These are phyloP conservation scores for Gloeophyllum trabeum DNA, from an alignment of 768 basidiomycete species.

Conservation along the genomic window DNA sequence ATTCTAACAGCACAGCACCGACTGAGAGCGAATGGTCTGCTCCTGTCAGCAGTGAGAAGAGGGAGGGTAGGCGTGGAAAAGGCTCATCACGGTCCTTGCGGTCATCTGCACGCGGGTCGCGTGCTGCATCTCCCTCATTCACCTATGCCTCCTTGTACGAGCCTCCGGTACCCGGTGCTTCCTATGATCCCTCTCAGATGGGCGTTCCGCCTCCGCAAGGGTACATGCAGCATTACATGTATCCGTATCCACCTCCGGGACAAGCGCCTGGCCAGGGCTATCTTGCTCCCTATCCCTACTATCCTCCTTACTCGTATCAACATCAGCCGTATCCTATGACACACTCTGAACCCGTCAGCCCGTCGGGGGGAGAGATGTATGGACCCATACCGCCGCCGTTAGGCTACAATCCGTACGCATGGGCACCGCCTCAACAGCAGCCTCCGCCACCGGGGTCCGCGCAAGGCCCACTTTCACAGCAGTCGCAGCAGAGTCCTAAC, in stretches of 20 bases:
- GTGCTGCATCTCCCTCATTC: constrained; percentile 70
- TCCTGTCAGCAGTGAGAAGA: constrained; percentile 43
- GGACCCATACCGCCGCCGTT: constrained; percentile 12
- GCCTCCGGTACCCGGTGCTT: constrained; percentile 21
- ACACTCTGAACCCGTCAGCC: constrained; percentile 22
- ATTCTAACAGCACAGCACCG: constrained; percentile 56
- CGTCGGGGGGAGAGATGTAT: constrained; percentile 20
- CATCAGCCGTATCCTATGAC: constrained; percentile 20
- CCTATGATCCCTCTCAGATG: constrained; percentile 16
- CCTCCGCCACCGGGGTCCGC: constrained; percentile 7
- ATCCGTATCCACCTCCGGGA: constrained; percentile 19
- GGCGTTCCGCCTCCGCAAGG: constrained; percentile 14
- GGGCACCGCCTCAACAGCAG: constrained; percentile 19
- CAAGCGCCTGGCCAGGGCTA: constrained; percentile 25
- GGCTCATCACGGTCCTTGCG: constrained; percentile 49
- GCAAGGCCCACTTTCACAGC: constrained; percentile 10
- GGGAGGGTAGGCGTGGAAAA: constrained; percentile 34
- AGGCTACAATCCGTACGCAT: constrained; percentile 22
- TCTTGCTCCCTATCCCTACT: constrained; percentile 27
- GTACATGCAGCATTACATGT: constrained; percentile 17
- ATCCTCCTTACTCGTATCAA: constrained; percentile 38
- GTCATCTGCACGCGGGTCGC: constrained; percentile 49
- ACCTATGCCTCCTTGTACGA: constrained; percentile 69
- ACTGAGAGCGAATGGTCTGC: constrained; percentile 80
- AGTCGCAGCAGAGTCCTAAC: constrained; percentile 11